Conservation (phyloP, 495 filamentous ascomycete genomes). For the Darksidea phi region DNA sequence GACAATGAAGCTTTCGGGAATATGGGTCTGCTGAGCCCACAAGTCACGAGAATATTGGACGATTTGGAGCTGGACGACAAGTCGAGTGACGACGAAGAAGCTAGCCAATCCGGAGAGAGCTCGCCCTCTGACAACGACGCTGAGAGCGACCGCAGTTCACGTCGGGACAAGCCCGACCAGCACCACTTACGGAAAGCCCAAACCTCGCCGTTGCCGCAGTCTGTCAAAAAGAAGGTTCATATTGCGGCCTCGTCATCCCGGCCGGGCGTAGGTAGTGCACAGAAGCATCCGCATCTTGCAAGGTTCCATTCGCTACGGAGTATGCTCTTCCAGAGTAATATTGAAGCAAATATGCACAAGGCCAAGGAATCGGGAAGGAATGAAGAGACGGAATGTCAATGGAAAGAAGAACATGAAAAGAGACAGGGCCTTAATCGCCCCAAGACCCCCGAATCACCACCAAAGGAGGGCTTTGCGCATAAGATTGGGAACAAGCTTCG, state of each 20-base stretch:
- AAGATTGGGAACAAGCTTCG: slow-evolving; percentile 10
- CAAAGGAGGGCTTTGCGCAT: slow-evolving; percentile 18
- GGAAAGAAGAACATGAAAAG: slow-evolving; percentile 15
- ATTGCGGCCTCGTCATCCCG: background rate
- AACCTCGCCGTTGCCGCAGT: background rate
- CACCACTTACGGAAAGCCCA: background rate
- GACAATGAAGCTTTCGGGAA: background rate
- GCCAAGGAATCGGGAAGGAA: background rate
- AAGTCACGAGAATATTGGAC: slow-evolving; percentile 22
- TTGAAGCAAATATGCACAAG: slow-evolving; percentile 7
- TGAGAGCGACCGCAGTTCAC: background rate
- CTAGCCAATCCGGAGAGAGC: background rate
- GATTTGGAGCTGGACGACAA: slow-evolving; percentile 5
- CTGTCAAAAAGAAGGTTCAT: background rate
- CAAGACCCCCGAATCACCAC: slow-evolving; percentile 23
- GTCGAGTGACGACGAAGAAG: slow-evolving; percentile 7
- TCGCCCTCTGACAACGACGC: background rate
- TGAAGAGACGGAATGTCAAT: slow-evolving; percentile 17
- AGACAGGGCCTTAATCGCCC: slow-evolving; percentile 17
- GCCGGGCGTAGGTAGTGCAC: background rate
- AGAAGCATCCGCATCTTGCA: slow-evolving; percentile 21
- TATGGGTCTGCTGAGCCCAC: slow-evolving; percentile 16
- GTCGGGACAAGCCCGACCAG: background rate
- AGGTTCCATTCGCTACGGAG: slow-evolving; percentile 27
- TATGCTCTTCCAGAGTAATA: slow-evolving; percentile 16